phyloP scores from a whole-genome alignment of 192 early-diverging fungal genomes.

The Gryganskiella cystojenkinii region DNA sequence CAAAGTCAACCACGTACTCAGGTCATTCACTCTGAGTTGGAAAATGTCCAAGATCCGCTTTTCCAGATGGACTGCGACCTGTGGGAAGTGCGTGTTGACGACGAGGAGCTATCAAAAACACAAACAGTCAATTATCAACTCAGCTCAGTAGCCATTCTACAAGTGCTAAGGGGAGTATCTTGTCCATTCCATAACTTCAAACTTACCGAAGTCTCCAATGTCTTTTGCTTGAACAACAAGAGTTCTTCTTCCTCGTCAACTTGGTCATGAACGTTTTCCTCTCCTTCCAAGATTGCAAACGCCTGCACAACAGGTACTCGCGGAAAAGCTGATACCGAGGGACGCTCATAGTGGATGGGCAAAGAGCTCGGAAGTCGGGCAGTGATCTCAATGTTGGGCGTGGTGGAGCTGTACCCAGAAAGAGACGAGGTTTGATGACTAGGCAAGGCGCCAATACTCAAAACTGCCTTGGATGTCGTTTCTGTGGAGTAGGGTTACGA shows the following conservation, averaged over 20 bases:
- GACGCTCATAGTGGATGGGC: conserved; percentile 22
- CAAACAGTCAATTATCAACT: background rate
- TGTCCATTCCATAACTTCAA: too few species aligned
- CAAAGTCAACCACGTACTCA: conserved; percentile 26
- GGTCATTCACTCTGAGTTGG: conserved; percentile 39
- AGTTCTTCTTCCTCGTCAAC: conserved; percentile 67
- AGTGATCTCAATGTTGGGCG: conserved; percentile 59
- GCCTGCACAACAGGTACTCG: conserved; percentile 54
- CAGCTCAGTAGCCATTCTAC: too few species aligned
- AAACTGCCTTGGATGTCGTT: conserved; percentile 30
- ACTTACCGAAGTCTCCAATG: conserved; percentile 69
- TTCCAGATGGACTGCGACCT: conserved; percentile 57
- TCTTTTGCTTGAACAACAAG: conserved; percentile 63
- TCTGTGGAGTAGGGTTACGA: conserved; percentile 24
- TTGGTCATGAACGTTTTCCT: conserved; percentile 60
- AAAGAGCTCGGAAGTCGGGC: conserved; percentile 30
- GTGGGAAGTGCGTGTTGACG: conserved; percentile 44
- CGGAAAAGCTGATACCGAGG: conserved; percentile 38
- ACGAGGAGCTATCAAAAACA: conserved; percentile 28
- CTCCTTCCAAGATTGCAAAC: conserved; percentile 51
- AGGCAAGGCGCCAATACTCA: conserved; percentile 26
- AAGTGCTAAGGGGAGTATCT: too few species aligned
- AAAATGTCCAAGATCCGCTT: conserved; percentile 55
- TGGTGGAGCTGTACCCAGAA: conserved; percentile 19
- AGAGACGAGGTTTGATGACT: conserved; percentile 14